phyloP scores from a whole-genome alignment of 106 monocot genomes.

The Hemerocallis citrina region DNA sequence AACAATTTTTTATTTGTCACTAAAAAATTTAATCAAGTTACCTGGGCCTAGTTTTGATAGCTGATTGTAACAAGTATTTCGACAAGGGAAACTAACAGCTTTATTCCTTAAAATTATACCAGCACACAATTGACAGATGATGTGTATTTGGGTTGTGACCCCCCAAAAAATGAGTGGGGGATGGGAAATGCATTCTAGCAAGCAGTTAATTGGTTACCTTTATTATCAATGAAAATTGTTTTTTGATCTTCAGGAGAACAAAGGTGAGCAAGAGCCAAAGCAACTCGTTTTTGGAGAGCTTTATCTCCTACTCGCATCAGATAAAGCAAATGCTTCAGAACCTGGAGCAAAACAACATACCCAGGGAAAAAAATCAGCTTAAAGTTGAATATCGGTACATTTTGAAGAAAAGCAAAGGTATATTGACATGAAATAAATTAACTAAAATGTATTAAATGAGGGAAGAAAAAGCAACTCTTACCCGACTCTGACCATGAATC shows the following conservation, averaged over 20 bases:
- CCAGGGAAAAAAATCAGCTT: constrained; percentile 1
- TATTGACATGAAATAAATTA: not conserved
- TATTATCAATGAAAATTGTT: constrained; percentile 83
- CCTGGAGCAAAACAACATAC: constrained; percentile 24
- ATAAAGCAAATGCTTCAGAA: constrained; percentile 86
- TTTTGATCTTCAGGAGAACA: constrained; percentile 81
- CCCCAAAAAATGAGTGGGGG: no score
- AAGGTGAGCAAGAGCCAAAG: constrained; percentile 90
- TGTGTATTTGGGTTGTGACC: not conserved
- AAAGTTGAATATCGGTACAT: no score
- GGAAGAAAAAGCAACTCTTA: constrained; percentile 28
- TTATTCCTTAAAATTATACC: not conserved
- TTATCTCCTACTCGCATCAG: constrained; percentile 83
- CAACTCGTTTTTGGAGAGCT: constrained; percentile 70
- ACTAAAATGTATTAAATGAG: not conserved
- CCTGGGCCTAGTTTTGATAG: not conserved
- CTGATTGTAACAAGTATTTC: not conserved
- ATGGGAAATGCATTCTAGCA: not conserved
- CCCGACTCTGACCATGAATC: constrained; percentile 82
- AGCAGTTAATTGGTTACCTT: constrained; percentile 40
- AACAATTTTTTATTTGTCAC: not conserved
- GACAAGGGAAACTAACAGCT: not conserved
- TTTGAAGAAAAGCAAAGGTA: no score
- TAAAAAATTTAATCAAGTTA: not conserved
- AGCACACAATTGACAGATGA: not conserved